Evolutionary conservation across 2,329 filamentous ascomycete species (phyloP), one percentile per base, ranked within the genome.

Genomic region (Pseudovirgaria hyperparasitica): DNA sequence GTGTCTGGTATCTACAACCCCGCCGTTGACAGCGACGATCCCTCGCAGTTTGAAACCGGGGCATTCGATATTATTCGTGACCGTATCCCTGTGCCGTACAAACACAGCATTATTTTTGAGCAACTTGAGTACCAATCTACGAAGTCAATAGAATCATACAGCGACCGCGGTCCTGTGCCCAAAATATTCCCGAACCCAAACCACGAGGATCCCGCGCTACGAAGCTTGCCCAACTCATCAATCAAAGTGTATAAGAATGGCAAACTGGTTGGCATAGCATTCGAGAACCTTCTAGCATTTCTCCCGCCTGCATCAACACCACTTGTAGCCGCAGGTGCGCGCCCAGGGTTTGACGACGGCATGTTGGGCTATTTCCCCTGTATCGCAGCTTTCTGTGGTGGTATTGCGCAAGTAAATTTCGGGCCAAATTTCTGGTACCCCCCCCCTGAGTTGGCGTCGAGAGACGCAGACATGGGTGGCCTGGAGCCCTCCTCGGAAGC

Each of bases 171-270:
- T 3, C 56, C 58, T 3, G 54, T 56, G 9, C 47, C 58, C 23
- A 54, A 92, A 42, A 76, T 85, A 64, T 82, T 65, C 8, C 82
- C 80, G 26, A 75, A 73, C 47, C 76, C 73, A 27, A 85, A 75
- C 43, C 85, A 90, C 46, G 62, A 71, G 4, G 58, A 70, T 9
- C 71, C 82, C 1, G 70, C 80, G n/a, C 62, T 96, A 13, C 76
- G 87, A 24, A 92, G 85, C 1, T 63, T 96, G 4, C 90, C 92
- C 0, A 75, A 81, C 28, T 92, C 82, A 2, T 75, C 70, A 41
- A 86, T 98, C 47, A 81, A 78, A 33, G 65, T 96, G 22, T 96
- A 90, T 65, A 93, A 92, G 50, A 98, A 98, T 42, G 90, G 90
- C 4, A 67, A 76, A 19, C 65, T 78, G 19, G 76, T 93, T 55